Evolutionary conservation across 176 grass and related monocot species (phyloP), one percentile per base, ranked within the genome.

Genomic region (Hordeum marinum): DNA sequence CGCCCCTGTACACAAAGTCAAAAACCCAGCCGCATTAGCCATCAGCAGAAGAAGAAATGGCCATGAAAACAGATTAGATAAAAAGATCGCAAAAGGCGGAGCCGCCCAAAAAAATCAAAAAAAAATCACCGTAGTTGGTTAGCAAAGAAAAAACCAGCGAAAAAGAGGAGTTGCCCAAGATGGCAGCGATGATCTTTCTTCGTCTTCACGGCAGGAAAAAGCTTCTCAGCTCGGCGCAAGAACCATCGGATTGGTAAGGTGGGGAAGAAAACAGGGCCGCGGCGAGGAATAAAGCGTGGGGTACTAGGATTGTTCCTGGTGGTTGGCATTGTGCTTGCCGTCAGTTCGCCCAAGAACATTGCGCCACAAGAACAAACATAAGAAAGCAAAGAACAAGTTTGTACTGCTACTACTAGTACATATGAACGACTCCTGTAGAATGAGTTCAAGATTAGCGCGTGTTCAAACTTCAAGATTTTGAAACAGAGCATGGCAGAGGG

Each of bases 1-100:
- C 24, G 92, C 83, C 31, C 97, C 97, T 99, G 72, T 1, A 74
- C 23, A 37, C 68, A 91, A 36, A 91, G 41, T 2, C 7, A 8
- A 2, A 34, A 34, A 34, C 1, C 32, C 32, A 40, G 17, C 46
- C 46, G 21, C 35, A 50, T 90, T 67, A 90, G 58, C 75, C n/a
- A n/a, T n/a, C n/a, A n/a, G n/a, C n/a, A n/a, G n/a, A n/a, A 83
- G 1, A 45, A 21, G 13, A 10, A 21, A 70, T 11, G 8, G 45
- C 23, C 29, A 58, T 4, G 57, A 12, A 10, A 40, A 17, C 54
- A 21, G 54, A 57, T 57, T 21, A 43, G 2, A 2, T 52, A 7
- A 52, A 7, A 52, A 52, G 48, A 18, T 52, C 48, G 7, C 48
- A 18, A 52, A 52, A 52, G 48, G 15, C 2, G 48, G 48, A 52